Evolutionary conservation across 1,284 basidiomycete genomes (phyloP), one percentile per base, ranked within the genome.

Genomic region (Sporisorium scitamineum): DNA sequence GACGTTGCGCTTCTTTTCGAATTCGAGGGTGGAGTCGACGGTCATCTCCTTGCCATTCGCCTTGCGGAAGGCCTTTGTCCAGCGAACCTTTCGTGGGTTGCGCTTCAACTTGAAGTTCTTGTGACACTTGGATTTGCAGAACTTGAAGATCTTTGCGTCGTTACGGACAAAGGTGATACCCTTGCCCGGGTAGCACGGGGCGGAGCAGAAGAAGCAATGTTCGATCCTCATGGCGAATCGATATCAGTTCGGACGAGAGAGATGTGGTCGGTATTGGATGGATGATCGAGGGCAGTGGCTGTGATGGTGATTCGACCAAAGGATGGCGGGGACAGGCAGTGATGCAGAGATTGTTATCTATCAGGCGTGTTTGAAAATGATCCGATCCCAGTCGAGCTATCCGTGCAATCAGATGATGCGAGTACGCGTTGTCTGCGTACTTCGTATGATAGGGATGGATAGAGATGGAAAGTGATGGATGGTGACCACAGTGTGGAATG

Each of bases 41-140:
- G 94, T 96, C 97, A 99, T 99, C 88, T 99, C 97, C 88, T 99
- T 99, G 76, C 97, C 97, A 66, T 95, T 94, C 26, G 97, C 94
- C 86, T 96, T 97, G 80, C 97, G 90, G 90, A 99, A 99, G 18
- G 97, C 97, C 87, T 99, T 99, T 60, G 97, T 99, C 97, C 97
- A 99, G 82, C 94, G 90, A 55, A 99, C 95, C 88, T 99, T 99
- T 76, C 97, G 91, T 53, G 97, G 97, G 88, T 99, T 99, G 55
- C 97, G 92, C 89, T 99, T 99, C 96, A 99, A 97, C 88, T 94
- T 96, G 81, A 84, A 84, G 80, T 84, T 85, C 80, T 85, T 85
- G 79, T 85, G 84, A 70, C 84, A 85, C 61, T 85, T 85, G 53
- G 78, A 80, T 67, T 81, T 83, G 82, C 84, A 85, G 61, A 85